phyloP scores from a whole-genome alignment of 2,329 filamentous ascomycete species.

The Didymella lethalis region DNA sequence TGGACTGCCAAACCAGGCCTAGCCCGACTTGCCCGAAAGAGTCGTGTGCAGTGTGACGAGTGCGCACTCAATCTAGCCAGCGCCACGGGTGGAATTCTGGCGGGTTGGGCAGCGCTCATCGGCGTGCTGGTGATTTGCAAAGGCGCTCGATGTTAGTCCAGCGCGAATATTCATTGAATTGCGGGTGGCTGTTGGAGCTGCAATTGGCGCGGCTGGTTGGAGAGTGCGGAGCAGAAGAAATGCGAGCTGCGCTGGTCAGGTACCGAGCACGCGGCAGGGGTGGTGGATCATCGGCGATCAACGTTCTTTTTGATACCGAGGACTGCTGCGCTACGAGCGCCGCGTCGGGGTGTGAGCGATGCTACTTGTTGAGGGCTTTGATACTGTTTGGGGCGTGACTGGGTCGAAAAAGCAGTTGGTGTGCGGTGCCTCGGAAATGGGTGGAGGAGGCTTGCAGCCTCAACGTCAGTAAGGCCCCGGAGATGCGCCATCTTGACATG shows the following conservation, averaged over 20 bases:
- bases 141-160: neutral
- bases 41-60: conserved; percentile 16
- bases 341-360: neutral
- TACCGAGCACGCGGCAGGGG: conserved; percentile 10
- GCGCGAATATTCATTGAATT: neutral
- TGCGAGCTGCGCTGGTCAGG: conserved; percentile 12
- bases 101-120: conserved; percentile 7
- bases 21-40: conserved; percentile 1
- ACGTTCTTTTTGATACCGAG: neutral
- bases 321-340: neutral
- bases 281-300: conserved; percentile 14
- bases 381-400: conserved; percentile 3
- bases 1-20: conserved; percentile 13
- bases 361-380: neutral
- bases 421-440: conserved; percentile 9
- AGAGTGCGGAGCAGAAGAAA: neutral
- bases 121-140: conserved; percentile 1
- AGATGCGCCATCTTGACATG: conserved; percentile 3
- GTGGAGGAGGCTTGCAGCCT: conserved; percentile 13
- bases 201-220: neutral
- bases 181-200: neutral
- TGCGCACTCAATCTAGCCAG: conserved; percentile 13
- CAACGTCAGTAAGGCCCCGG: conserved; percentile 8
- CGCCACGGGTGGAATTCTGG: conserved; percentile 18
- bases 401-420: conserved; percentile 7